phyloP scores from a whole-genome alignment of 164 flowering plant species.

The Cinnamomum chago region DNA sequence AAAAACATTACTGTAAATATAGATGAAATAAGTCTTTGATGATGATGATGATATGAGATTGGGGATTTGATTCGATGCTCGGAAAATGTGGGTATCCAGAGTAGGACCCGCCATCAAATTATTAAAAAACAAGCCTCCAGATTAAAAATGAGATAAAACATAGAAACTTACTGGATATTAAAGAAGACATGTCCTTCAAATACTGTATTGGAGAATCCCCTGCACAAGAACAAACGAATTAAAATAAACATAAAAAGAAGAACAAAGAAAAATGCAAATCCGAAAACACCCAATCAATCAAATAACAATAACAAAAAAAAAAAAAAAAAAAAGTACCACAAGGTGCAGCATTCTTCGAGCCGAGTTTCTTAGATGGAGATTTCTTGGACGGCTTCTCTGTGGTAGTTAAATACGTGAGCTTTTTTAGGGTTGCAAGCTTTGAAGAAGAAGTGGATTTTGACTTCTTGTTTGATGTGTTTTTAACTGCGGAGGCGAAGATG shows the following conservation, averaged over 20 bases:
- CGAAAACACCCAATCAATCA: neutral
- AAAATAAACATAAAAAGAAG: neutral
- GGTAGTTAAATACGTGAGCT: conserved; percentile 7
- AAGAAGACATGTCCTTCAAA: conserved; percentile 25
- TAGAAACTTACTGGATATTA: conserved; percentile 29
- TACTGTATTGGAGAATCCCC: conserved; percentile 9
- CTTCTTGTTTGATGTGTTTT: conserved; percentile 1
- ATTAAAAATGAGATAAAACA: too few species aligned
- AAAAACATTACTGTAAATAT: too few species aligned
- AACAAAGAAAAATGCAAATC: neutral
- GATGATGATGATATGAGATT: too few species aligned
- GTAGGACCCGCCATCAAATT: too few species aligned
- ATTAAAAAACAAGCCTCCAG: too few species aligned
- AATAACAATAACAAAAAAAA: neutral
- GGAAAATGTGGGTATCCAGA: too few species aligned
- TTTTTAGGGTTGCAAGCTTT: conserved; percentile 5
- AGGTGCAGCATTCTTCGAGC: neutral
- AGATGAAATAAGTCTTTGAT: too few species aligned
- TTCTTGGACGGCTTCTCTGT: conserved; percentile 2
- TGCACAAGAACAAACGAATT: conserved; percentile 7
- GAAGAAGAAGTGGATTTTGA: neutral
- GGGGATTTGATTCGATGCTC: too few species aligned
- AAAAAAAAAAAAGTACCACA: conserved; percentile 10
- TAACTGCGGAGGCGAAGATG: conserved; percentile 21
- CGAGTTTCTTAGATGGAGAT: conserved; percentile 9